Conservation (phyloP, 192 early-diverging fungal species). For the Mortierella claussenii region DNA sequence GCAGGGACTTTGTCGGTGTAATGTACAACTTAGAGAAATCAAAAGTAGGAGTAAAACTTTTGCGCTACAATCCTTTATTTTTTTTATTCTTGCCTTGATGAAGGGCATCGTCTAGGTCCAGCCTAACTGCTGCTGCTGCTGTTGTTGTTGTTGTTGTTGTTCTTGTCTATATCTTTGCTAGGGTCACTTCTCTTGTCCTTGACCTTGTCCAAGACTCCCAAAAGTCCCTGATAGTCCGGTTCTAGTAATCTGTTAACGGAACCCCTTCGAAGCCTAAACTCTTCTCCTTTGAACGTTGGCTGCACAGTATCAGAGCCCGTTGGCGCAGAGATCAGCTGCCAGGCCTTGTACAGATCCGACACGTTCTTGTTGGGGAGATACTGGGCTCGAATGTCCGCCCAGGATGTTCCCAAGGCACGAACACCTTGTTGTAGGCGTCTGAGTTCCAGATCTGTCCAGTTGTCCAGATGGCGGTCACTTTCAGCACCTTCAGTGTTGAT, state of each 20-base stretch:
- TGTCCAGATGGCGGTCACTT: neutral
- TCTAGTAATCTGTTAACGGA: constrained; percentile 16
- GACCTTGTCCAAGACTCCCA: constrained; percentile 22
- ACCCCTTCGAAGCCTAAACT: neutral
- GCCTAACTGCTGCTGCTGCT: too few species aligned
- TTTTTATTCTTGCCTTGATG: too few species aligned
- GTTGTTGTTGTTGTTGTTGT: neutral
- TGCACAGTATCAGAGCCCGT: neutral
- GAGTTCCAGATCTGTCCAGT: constrained; percentile 35
- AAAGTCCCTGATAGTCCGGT: constrained; percentile 21
- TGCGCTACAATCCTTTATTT: too few species aligned
- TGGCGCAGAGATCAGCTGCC: constrained; percentile 21
- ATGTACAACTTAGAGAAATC: too few species aligned
- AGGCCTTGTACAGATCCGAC: constrained; percentile 27
- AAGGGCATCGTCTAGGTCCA: too few species aligned
- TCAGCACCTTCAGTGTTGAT: neutral
- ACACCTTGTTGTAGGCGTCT: constrained; percentile 33
- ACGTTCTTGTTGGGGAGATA: constrained; percentile 31
- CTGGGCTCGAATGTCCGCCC: constrained; percentile 45
- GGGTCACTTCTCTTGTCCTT: neutral
- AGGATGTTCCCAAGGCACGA: constrained; percentile 23
- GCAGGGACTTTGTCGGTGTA: too few species aligned
- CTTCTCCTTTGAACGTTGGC: neutral
- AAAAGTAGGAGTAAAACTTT: too few species aligned
- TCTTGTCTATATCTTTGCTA: neutral